Percentiles rank a stretch among this genome's conserved stretches.
These are phyloP conservation scores for Exidia glandulosa DNA, from an alignment of 768 basidiomycete genomes.

Conservation along the genomic window DNA sequence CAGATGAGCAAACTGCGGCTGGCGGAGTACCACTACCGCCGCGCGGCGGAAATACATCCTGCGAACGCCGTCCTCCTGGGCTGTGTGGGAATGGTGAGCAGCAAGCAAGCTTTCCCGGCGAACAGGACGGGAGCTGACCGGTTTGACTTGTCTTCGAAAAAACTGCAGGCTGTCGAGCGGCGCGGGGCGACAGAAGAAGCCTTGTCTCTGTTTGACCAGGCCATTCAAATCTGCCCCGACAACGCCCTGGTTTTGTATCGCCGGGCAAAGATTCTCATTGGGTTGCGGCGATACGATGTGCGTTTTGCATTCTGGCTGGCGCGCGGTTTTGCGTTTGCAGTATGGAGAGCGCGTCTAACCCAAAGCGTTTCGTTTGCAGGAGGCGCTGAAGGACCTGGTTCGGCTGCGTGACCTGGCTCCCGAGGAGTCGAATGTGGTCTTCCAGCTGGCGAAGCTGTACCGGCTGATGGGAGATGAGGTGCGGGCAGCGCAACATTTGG, in stretches of 20 bases:
- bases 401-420: constrained; percentile 72
- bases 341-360: no score
- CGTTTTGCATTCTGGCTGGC: constrained; percentile 3
- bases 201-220: constrained; percentile 69
- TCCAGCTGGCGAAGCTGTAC: constrained; percentile 90
- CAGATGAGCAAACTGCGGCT: constrained; percentile 86
- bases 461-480: constrained; percentile 66
- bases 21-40: constrained; percentile 94
- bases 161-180: constrained; percentile 85
- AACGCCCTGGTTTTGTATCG: constrained; percentile 93
- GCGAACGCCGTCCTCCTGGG: constrained; percentile 91
- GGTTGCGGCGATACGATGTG: constrained; percentile 74
- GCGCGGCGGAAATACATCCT: constrained; percentile 86
- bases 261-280: constrained; percentile 82
- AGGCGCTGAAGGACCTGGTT: constrained; percentile 73
- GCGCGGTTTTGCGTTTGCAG: background rate
- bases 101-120: background rate
- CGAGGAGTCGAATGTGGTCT: constrained; percentile 93
- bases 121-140: background rate
- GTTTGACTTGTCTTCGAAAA: constrained; percentile 10
- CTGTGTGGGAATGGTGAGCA: constrained; percentile 87
- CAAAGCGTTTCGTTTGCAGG: constrained; percentile 33
- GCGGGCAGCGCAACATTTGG: constrained; percentile 76
- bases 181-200: constrained; percentile 68
- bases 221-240: constrained; percentile 67